These are phyloP conservation scores for Ilyonectria sp. DNA, from an alignment of 2,329 filamentous ascomycete species.

Conservation along the genomic window DNA sequence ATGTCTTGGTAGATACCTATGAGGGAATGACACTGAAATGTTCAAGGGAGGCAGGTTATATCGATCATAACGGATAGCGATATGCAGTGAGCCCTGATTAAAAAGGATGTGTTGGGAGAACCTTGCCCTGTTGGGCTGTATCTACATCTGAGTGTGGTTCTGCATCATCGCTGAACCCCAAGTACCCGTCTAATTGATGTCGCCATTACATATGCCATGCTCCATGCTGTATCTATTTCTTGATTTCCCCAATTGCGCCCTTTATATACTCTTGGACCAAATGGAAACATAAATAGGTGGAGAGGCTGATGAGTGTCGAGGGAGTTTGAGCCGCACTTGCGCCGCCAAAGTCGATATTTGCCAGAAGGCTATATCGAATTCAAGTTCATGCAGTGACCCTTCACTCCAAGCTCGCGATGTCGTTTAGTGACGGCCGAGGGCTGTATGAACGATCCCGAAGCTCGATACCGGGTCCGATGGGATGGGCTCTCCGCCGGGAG, in stretches of 20 bases:
- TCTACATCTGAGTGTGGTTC: constrained; percentile 41
- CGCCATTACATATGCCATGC: constrained; percentile 42
- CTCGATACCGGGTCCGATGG: constrained; percentile 88
- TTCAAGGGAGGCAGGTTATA: not conserved
- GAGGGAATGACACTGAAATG: not conserved
- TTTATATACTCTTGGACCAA: constrained; percentile 24
- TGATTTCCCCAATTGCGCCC: constrained; percentile 6
- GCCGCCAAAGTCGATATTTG: constrained; percentile 6
- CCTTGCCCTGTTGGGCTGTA: constrained; percentile 28
- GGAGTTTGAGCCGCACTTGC: not conserved
- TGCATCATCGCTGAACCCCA: constrained; percentile 33
- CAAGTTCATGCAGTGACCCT: not conserved
- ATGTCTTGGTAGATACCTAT: not conserved
- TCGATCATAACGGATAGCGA: not conserved
- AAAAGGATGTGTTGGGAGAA: constrained; percentile 9
- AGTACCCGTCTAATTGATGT: constrained; percentile 45
- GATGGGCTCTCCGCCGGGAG: constrained; percentile 73
- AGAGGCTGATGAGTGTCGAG: constrained; percentile 3
- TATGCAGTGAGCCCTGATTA: not conserved
- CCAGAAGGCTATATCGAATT: constrained; percentile 9
- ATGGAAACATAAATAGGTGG: constrained; percentile 7
- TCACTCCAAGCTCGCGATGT: constrained; percentile 79
- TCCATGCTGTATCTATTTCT: constrained; percentile 38
- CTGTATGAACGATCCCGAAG: constrained; percentile 75
- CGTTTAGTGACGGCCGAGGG: constrained; percentile 71